Evolutionary conservation across 2,329 filamentous ascomycete species (phyloP), one percentile per base, ranked within the genome.

Genomic region (Pseudogymnoascus verrucosus): DNA sequence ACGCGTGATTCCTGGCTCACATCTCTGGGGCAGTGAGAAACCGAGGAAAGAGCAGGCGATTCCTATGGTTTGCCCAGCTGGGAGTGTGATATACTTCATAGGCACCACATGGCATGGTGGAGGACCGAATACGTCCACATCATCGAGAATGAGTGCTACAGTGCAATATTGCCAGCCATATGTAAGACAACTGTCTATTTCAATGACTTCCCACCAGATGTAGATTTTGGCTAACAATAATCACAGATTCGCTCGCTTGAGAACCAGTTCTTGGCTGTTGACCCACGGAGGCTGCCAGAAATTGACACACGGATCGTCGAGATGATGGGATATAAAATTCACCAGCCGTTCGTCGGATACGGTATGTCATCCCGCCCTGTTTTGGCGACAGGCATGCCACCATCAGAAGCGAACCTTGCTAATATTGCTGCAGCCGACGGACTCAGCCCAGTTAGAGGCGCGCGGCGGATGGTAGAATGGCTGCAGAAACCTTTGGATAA

Each of bases 241-340:
- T 34, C 28, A 6, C 28, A 57, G 67, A 71, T 74, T 40, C 72
- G 73, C 11, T 69, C 71, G 21, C 71, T 74, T 57, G 73, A 74
- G 66, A 74, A 72, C 62, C 70, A 73, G 63, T 69, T 73, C 11
- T 67, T 74, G 34, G 69, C 72, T 1, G 73, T 74, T 11, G 73
- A 74, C 63, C 73, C 72, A 5, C 66, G 72, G 19, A 70, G 71
- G 61, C 66, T 74, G 61, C 64, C 68, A 14, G 65, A 68, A 39
- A 74, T 74, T 26, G 68, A 70, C 11, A 68, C 68, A 12, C 63
- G 67, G 5, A 74, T 74, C 40, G 72, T 74, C 26, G 69, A 71
- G 28, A 71, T 74, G 72, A 74, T 74, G 72, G 72, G 72, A n/a
- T 74, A 74, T 59, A 71, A 65, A 44, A 65, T 71, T 31, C 71